phyloP scores from a whole-genome alignment of 805 yeast species.

The Cyberlindnera americana region DNA sequence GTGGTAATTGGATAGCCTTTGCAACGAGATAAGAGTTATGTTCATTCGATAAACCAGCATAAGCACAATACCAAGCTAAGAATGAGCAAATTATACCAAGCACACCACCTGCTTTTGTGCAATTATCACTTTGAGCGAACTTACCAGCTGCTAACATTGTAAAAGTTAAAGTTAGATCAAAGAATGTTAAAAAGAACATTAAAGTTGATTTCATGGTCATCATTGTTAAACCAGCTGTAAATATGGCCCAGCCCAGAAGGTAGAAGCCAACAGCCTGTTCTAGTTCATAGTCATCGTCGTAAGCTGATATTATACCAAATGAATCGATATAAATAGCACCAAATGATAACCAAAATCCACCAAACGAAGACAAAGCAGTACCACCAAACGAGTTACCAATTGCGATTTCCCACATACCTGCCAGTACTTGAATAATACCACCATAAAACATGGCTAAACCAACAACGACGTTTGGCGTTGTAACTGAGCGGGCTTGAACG shows the following conservation, averaged over 20 bases:
- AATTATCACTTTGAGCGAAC: constrained; percentile 35
- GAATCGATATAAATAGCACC: constrained; percentile 54
- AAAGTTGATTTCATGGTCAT: constrained; percentile 48
- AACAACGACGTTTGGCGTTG: constrained; percentile 51
- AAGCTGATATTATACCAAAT: constrained; percentile 48
- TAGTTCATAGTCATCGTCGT: constrained; percentile 35
- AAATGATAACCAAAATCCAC: constrained; percentile 65
- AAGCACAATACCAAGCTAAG: constrained; percentile 68
- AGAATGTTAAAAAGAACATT: constrained; percentile 44
- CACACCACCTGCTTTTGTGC: constrained; percentile 57
- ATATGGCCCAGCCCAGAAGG: constrained; percentile 52
- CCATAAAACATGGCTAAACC: constrained; percentile 64
- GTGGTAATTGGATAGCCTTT: constrained; percentile 33
- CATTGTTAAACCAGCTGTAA: constrained; percentile 44
- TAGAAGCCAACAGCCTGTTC: constrained; percentile 49
- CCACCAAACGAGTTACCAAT: constrained; percentile 66
- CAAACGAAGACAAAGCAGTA: constrained; percentile 35
- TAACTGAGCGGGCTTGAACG: constrained; percentile 54
- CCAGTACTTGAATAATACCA: constrained; percentile 54
- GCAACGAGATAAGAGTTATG: constrained; percentile 58
- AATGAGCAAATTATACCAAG: constrained; percentile 59
- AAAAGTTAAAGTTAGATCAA: constrained; percentile 45
- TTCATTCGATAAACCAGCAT: constrained; percentile 61
- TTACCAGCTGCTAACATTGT: constrained; percentile 43
- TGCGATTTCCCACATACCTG: constrained; percentile 69